Conservation (phyloP, 345 rosid genomes). For the Durio zibethinus region DNA sequence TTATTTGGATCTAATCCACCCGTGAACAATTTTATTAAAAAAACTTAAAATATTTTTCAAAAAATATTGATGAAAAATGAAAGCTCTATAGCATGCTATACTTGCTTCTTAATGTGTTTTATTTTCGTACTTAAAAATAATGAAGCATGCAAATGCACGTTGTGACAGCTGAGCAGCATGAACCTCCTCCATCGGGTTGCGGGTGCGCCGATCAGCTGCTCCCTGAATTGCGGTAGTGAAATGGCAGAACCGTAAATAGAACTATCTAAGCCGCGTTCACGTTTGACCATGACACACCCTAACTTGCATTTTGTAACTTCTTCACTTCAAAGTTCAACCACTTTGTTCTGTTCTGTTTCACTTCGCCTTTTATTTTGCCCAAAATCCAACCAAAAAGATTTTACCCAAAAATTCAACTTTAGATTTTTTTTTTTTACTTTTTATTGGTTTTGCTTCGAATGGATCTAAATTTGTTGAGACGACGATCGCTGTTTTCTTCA, state of each 20-base stretch:
- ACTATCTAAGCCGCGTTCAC: background rate
- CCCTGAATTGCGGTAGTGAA: background rate
- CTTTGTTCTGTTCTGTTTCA: background rate
- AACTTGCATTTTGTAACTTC: background rate
- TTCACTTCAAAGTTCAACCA: background rate
- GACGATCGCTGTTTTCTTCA: slow-evolving; percentile 31
- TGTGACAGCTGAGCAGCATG: too few relatives aligned
- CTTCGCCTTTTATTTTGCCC: background rate
- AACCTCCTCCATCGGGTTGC: too few relatives aligned
- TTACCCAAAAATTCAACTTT: background rate
- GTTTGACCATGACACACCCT: background rate
- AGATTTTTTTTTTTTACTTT: too few relatives aligned
- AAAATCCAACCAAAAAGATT: background rate
- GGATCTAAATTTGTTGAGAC: slow-evolving; percentile 51
- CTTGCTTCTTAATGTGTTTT: too few relatives aligned
- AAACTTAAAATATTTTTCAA: too few relatives aligned
- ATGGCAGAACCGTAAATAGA: background rate
- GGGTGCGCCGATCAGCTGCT: background rate
- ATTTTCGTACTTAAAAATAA: too few relatives aligned
- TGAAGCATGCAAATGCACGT: too few relatives aligned
- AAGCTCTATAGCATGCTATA: too few relatives aligned
- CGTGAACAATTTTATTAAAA: too few relatives aligned
- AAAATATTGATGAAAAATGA: too few relatives aligned
- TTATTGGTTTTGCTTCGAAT: slow-evolving; percentile 11
- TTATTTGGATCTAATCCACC: too few relatives aligned